These are phyloP conservation scores for Phialophora verrucosa DNA, from an alignment of 2,329 filamentous ascomycete genomes.

Conservation along the genomic window DNA sequence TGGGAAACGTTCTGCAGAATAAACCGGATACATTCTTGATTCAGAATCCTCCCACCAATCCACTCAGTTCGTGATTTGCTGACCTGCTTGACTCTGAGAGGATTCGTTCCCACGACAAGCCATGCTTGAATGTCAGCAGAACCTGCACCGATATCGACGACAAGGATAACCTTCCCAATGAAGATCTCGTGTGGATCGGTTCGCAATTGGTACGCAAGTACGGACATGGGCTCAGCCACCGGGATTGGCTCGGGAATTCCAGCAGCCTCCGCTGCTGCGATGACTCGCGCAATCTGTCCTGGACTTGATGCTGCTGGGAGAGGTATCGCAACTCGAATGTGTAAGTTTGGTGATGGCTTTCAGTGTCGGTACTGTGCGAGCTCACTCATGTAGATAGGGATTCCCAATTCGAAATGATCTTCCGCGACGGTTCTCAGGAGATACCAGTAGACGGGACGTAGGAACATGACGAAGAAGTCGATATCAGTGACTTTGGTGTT, in stretches of 20 bases:
- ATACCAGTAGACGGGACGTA: neutral
- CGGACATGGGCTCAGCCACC: neutral
- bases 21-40: neutral
- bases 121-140: neutral
- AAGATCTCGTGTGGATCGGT: neutral
- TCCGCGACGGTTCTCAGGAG: neutral
- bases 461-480: neutral
- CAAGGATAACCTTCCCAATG: neutral
- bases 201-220: neutral
- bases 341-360: neutral
- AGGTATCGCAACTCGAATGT: neutral
- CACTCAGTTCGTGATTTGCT: neutral
- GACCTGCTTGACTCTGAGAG: conserved; percentile 1
- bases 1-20: neutral
- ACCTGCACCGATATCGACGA: neutral
- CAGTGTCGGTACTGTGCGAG: neutral
- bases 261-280: neutral
- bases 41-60: neutral
- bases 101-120: neutral
- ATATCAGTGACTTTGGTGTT: neutral
- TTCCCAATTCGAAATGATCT: neutral
- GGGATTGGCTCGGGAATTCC: neutral
- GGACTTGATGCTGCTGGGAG: neutral
- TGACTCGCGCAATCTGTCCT: neutral
- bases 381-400: neutral